Conservation (phyloP, 192 early-diverging fungal genomes). For the Powellomyces hirtus region DNA sequence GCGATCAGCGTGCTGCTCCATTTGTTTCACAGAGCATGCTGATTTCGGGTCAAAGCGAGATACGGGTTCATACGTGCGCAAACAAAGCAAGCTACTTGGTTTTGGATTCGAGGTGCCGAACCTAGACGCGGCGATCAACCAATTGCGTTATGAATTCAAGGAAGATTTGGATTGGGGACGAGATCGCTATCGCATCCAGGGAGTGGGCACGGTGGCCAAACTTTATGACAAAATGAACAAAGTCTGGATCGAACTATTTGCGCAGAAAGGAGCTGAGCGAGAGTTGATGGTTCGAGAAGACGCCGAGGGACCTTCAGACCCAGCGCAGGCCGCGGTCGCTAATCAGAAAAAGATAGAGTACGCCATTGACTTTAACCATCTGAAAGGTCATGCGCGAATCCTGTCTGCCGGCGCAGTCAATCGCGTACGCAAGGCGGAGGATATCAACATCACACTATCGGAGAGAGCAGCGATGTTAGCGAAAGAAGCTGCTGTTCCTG, state of each 20-base stretch:
- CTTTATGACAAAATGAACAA: conserved; percentile 43
- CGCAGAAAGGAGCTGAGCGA: conserved; percentile 11
- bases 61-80: neutral
- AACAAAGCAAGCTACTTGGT: neutral
- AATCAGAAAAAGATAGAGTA: neutral
- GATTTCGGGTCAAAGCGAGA: conserved; percentile 26
- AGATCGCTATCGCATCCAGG: conserved; percentile 23
- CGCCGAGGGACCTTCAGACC: neutral
- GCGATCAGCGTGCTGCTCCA: conserved; percentile 26
- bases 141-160: conserved; percentile 40
- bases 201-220: conserved; percentile 33
- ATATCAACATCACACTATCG: conserved; percentile 11
- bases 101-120: conserved; percentile 51
- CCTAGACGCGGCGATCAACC: conserved; percentile 42
- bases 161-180: conserved; percentile 38
- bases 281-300: neutral
- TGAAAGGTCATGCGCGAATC: conserved; percentile 32
- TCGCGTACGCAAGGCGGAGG: conserved; percentile 11
- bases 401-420: conserved; percentile 38
- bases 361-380: conserved; percentile 37
- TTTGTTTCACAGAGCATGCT: conserved; percentile 50
- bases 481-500: neutral
- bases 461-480: neutral
- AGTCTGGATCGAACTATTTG: conserved; percentile 39
- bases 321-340: neutral